phyloP scores from a whole-genome alignment of 257 asterid genomes.

The Fraxinus americana region DNA sequence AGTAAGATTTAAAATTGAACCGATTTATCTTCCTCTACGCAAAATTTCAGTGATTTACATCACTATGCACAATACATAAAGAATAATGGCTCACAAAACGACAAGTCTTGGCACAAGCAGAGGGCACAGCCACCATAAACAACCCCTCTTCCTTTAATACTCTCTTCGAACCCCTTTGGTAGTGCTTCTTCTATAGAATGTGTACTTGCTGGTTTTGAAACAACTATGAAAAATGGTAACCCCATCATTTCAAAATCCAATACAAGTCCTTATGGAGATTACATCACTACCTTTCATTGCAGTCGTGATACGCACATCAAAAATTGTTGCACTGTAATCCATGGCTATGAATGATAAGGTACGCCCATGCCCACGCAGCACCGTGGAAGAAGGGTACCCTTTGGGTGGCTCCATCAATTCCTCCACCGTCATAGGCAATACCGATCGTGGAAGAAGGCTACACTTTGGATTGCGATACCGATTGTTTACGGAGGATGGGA shows the following conservation, averaged over 20 bases:
- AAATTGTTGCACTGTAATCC: conserved; percentile 55
- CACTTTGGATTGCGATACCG: too few species aligned
- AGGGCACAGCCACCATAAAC: conserved; percentile 64
- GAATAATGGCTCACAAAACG: conserved; percentile 75
- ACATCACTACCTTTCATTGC: conserved; percentile 59
- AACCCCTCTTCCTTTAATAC: conserved; percentile 56
- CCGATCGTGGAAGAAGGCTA: too few species aligned
- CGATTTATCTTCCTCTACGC: too few species aligned
- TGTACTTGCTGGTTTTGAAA: conserved; percentile 60
- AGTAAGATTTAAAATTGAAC: too few species aligned
- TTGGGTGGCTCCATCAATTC: conserved; percentile 55
- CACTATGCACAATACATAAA: too few species aligned
- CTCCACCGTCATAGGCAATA: conserved; percentile 32
- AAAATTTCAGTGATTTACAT: too few species aligned
- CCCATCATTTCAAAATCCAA: conserved; percentile 74
- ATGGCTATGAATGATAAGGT: conserved; percentile 45
- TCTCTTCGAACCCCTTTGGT: conserved; percentile 72
- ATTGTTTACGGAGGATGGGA: too few species aligned
- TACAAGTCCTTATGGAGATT: conserved; percentile 66
- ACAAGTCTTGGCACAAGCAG: conserved; percentile 52
- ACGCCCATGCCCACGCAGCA: conserved; percentile 52
- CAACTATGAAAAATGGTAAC: conserved; percentile 62
- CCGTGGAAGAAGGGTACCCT: conserved; percentile 62
- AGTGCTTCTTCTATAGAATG: conserved; percentile 60
- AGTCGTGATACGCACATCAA: conserved; percentile 49